Evolutionary conservation across 192 early-diverging fungal genomes (phyloP), one percentile per base, ranked within the genome.

Genomic region (Podila clonocystis): DNA sequence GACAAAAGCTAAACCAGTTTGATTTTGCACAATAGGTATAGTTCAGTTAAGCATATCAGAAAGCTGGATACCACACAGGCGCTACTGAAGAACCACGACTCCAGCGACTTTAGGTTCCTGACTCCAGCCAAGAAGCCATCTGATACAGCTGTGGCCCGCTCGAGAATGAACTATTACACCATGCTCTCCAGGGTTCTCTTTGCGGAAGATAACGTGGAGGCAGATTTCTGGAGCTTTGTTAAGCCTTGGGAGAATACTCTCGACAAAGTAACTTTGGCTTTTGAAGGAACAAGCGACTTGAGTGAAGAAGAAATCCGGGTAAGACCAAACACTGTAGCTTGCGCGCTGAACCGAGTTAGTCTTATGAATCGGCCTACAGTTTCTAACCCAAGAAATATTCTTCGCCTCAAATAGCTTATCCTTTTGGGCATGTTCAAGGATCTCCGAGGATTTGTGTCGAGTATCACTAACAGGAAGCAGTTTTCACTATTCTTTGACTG

Each of bases 401-500:
- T 60, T 13, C 7, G 50, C 49, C 50, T 29, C 33, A 45, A 5
- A 61, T 74, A 90, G 87, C 62, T 75, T 13, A 79, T 84, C 17
- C 70, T 94, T 17, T 60, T 87, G 11, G 91, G 92, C 26, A 72
- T 91, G 9, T 94, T 97, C 74, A 85, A 89, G 31, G 94, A 96
- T 63, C 77, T 96, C 62, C 86, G 93, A 52, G 95, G 95, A 4
- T 91, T 97, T 58, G 83, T 95, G 36, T 75, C 84, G 2, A 89
- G 92, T 28, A 85, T 95, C 31, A 85, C 88, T 62, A 85, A 80
- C 15, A 82, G 90, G 67, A 80, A 82, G 65, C 83, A 89, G 70
- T 93, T 91, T 69, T 67, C 74, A 13, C 26, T 93, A 33, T 94
- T 97, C 74, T 97, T 96, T 67, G 92, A 94, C 36, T 97, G 96